Conservation (phyloP, 2,329 filamentous ascomycete species). For the Dactylella cylindrospora region DNA sequence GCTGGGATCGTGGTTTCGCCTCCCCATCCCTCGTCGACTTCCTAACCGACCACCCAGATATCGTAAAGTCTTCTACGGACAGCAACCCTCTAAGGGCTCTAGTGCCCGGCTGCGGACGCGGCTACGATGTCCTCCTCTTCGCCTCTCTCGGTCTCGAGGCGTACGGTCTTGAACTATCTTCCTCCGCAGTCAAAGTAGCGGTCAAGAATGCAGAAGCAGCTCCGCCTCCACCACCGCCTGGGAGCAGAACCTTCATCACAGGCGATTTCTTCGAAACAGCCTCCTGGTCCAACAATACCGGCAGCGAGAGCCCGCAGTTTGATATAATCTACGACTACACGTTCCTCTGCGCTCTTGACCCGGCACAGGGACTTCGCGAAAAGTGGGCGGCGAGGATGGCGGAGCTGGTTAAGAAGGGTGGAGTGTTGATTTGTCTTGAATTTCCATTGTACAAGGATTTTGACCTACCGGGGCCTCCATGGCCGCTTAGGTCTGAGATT, state of each 20-base stretch:
- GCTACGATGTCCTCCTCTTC: conserved; percentile 77
- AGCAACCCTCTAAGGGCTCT: conserved; percentile 59
- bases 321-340: conserved; percentile 56
- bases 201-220: conserved; percentile 21
- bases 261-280: conserved; percentile 30
- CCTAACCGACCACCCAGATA: conserved; percentile 55
- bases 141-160: conserved; percentile 74
- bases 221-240: neutral
- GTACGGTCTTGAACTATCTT: conserved; percentile 70
- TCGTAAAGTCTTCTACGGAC: conserved; percentile 36
- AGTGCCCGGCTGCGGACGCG: conserved; percentile 76
- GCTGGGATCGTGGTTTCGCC: conserved; percentile 61
- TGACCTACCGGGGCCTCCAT: conserved; percentile 52
- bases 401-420: conserved; percentile 49
- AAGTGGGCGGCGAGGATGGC: conserved; percentile 60
- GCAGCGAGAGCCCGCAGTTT: conserved; percentile 51
- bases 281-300: neutral
- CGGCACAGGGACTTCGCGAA: conserved; percentile 54
- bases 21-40: conserved; percentile 61
- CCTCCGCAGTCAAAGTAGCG: conserved; percentile 53
- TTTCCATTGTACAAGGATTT: conserved; percentile 54
- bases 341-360: conserved; percentile 66
- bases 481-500: conserved; percentile 49
- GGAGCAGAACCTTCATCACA: conserved; percentile 10
- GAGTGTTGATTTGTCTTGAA: conserved; percentile 53